Evolutionary conservation across 805 yeast genomes (phyloP), one percentile per base, ranked within the genome.

Genomic region (Spathaspora sp.): DNA sequence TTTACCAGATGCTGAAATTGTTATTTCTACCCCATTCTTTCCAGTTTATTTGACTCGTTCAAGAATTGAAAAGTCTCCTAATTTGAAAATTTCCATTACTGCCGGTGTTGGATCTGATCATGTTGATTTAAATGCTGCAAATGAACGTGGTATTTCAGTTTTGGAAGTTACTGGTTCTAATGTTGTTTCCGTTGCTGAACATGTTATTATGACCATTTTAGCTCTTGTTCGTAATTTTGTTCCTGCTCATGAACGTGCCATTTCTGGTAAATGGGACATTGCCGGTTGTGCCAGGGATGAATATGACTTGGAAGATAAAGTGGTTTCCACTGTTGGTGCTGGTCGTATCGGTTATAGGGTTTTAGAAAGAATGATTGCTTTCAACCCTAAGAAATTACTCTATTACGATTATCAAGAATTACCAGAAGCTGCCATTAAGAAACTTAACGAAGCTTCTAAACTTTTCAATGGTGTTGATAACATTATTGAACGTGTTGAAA

Each of bases 101-200:
- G 96, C 96, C 9, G 96, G 94, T 60, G 91, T 87, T 53, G 96
- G 96, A 11, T 84, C 90, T 18, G 94, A 87, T 65, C 94, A 87
- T 68, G 76, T 87, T 55, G 93, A 87, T 62, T 76, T 87, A 60
- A 78, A 78, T 58, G 87, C 87, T 59, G 83, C 89, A 57, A 80
- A 83, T 58, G 83, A 80, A 57, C 72, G 73, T 53, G 78, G 81
- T 55, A 80, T 87, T 61, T 77, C 86, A 16, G 94, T 87, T 17
- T 73, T 83, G 47, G 94, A 87, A 70, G 94, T 87, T 50, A 87
- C 96, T 26, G 93, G 94, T 6, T 85, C 91, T 49, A 87, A 87
- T 65, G 91, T 87, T 47, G 79, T 78, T 19, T 84, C 91, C 14
- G 94, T 87, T 46, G 93, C 94, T 14, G 94, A 87, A 69, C 93